Percentiles rank a stretch among this genome's conserved stretches.
phyloP scores from a whole-genome alignment of 73 alveolate species.

The Tetrahymena borealis region DNA sequence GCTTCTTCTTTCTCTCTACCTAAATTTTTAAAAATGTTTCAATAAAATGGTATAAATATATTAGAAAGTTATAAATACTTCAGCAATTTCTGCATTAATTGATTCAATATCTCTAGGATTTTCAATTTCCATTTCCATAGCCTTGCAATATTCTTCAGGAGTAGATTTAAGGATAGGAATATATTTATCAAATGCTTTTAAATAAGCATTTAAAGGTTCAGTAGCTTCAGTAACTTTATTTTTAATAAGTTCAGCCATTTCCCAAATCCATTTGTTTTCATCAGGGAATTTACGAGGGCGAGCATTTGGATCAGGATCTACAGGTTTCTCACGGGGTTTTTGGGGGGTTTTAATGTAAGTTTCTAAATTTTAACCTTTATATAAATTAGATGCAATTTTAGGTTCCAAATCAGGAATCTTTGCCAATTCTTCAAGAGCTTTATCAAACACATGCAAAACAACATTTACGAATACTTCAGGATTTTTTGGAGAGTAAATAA shows the following conservation, averaged over 20 bases:
- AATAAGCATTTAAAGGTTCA: slow-evolving; percentile 85
- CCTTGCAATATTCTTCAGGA: slow-evolving; percentile 83
- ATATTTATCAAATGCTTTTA: slow-evolving; percentile 78
- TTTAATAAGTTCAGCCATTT: slow-evolving; percentile 67
- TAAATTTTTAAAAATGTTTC: not conserved
- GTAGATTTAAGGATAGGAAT: slow-evolving; percentile 81
- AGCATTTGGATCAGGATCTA: slow-evolving; percentile 74
- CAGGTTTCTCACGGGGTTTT: slow-evolving; percentile 90
- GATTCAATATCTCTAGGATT: slow-evolving; percentile 74
- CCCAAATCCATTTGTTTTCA: slow-evolving; percentile 99
- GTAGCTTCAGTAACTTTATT: slow-evolving; percentile 81
- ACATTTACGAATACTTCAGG: slow-evolving; percentile 83
- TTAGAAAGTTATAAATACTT: not conserved
- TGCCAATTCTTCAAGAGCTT: slow-evolving; percentile 89
- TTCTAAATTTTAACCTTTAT: slow-evolving; percentile 83
- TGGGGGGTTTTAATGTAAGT: slow-evolving; percentile 86
- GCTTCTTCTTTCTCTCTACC: slow-evolving; percentile 80
- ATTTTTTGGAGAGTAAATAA: slow-evolving; percentile 39
- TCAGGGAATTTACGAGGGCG: slow-evolving; percentile 75
- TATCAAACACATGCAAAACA: slow-evolving; percentile 85
- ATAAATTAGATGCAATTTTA: slow-evolving; percentile 78
- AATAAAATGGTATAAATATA: not conserved
- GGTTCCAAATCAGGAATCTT: slow-evolving; percentile 95
- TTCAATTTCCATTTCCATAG: slow-evolving; percentile 76
- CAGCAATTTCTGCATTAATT: slow-evolving; percentile 76